Percentiles rank a stretch among this genome's conserved stretches.
These are phyloP conservation scores for Tripterygium wilfordii DNA, from an alignment of 177 flowering plant genomes.

Conservation along the genomic window DNA sequence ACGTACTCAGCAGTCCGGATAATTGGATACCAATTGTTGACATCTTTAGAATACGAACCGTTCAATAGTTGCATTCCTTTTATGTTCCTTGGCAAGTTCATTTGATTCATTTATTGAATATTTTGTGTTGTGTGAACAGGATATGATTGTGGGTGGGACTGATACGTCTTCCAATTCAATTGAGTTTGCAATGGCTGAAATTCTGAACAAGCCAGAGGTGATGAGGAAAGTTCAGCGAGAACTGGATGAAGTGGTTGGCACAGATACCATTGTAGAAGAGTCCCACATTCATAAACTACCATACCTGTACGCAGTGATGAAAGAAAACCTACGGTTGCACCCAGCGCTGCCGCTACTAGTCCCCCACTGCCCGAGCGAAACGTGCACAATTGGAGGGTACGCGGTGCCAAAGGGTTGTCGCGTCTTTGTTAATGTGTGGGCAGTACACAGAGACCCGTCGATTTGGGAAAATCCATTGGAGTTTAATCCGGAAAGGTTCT, in stretches of 20 bases:
- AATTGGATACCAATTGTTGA: no score
- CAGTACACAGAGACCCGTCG: slow-evolving; percentile 53
- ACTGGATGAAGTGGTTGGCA: slow-evolving; percentile 38
- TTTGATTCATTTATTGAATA: no score
- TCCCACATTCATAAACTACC: slow-evolving; percentile 39
- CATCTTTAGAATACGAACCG: no score
- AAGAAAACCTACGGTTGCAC: slow-evolving; percentile 52
- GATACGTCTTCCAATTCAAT: slow-evolving; percentile 46
- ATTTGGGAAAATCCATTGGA: slow-evolving; percentile 46
- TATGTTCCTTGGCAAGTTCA: not conserved
- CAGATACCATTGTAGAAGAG: slow-evolving; percentile 49
- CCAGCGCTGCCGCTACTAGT: slow-evolving; percentile 54
- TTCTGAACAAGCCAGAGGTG: slow-evolving; percentile 39
- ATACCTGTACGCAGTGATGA: slow-evolving; percentile 47
- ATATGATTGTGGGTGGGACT: slow-evolving; percentile 50
- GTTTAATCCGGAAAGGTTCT: slow-evolving; percentile 54
- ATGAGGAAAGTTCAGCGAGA: slow-evolving; percentile 39
- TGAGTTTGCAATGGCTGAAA: slow-evolving; percentile 48
- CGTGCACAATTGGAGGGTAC: slow-evolving; percentile 42
- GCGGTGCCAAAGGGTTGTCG: slow-evolving; percentile 43
- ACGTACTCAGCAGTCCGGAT: no score
- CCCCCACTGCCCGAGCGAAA: slow-evolving; percentile 46
- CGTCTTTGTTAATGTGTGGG: slow-evolving; percentile 67
- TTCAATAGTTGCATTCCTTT: not conserved
- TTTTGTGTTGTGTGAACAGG: slow-evolving; percentile 26